Evolutionary conservation across 2,329 filamentous ascomycete genomes (phyloP), one percentile per base, ranked within the genome.

Genomic region (Alternaria sp.): DNA sequence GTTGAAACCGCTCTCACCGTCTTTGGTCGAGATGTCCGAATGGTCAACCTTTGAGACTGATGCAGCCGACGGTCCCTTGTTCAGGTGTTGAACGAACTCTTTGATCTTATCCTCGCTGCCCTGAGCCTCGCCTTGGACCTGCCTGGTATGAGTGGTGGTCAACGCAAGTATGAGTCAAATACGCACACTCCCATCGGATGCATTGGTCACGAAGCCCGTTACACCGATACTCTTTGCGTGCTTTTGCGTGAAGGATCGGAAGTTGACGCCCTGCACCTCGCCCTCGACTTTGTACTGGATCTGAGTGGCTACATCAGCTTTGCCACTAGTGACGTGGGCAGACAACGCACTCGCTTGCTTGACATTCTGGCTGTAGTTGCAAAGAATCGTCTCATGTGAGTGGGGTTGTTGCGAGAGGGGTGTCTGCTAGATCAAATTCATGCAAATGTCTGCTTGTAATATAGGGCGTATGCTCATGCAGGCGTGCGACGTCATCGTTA

Each of bases 91-190:
- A 36, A 97, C 81, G 68, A 97, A 91, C 59, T 88, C 86, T 56
- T 88, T 81, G 25, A 98, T 78, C 3, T 86, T 81, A 1, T 88
- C 85, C 1, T 89, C 85, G 2, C 87, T 84, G 28, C 93, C 94
- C 77, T 98, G 95, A 6, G 90, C 93, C 81, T 97, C 94, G 25
- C 95, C 95, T 75, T 93, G 89, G 50, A 98, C 94, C 93, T 97
- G 69, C 5, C 11, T 3, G 26, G 30, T 21, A 32, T 74, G 36
- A 76, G 65, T 43, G 44, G 54, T 6, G 12, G 43, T 44, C 21
- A 6, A 4, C 11, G 25, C 7, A 12, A 36, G 32, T 30, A 8
- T 10, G 28, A 28, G 25, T 15, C 15, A 26, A 25, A 44, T 57
- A 58, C 74, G 50, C 69, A 83, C 83, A 8, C 76, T 80, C 45